A percentile compares a stretch with the other conserved stretches of the same genome.
These are phyloP conservation scores for Zizania palustris DNA, from an alignment of 202 grass and related monocot genomes.

Conservation along the genomic window DNA sequence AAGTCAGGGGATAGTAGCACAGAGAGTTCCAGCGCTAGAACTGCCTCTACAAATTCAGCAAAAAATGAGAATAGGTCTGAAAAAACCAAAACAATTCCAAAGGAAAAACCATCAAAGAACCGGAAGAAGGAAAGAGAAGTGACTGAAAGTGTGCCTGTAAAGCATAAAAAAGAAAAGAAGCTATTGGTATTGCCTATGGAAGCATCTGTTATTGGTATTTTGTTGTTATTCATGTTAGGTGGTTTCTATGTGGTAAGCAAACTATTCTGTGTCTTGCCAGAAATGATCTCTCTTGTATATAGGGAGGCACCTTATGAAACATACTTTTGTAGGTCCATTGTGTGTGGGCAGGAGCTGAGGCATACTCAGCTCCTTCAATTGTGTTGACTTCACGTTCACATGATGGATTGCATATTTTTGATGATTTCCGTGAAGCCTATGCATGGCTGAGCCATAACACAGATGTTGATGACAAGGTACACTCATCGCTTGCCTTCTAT, in stretches of 20 bases:
- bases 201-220: conserved; percentile 70
- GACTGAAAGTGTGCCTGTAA: conserved; percentile 54
- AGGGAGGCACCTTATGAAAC: conserved; percentile 1
- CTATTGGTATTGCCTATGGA: conserved; percentile 81
- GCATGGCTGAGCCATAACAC: conserved; percentile 99
- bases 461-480: conserved; percentile 97
- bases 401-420: conserved; percentile 97
- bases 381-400: conserved; percentile 93
- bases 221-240: conserved; percentile 76
- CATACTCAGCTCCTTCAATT: conserved; percentile 97
- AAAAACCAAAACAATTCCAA: conserved; percentile 66
- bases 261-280: conserved; percentile 26
- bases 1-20: conserved; percentile 64
- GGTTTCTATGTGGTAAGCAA: conserved; percentile 96
- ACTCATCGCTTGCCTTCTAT: conserved; percentile 8
- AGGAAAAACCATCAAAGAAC: conserved; percentile 87
- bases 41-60: conserved; percentile 39
- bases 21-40: conserved; percentile 45
- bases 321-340: conserved; percentile 82
- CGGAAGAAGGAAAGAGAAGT: conserved; percentile 86
- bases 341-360: conserved; percentile 99
- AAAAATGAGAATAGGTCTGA: conserved; percentile 54
- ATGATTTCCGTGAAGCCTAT: conserved; percentile 99
- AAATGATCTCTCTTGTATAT: conserved; percentile 32
- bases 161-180: conserved; percentile 65